Evolutionary conservation across 352 stramenopile species (phyloP), one percentile per base, ranked within the genome.

Genomic region (Lagenidium sp.): DNA sequence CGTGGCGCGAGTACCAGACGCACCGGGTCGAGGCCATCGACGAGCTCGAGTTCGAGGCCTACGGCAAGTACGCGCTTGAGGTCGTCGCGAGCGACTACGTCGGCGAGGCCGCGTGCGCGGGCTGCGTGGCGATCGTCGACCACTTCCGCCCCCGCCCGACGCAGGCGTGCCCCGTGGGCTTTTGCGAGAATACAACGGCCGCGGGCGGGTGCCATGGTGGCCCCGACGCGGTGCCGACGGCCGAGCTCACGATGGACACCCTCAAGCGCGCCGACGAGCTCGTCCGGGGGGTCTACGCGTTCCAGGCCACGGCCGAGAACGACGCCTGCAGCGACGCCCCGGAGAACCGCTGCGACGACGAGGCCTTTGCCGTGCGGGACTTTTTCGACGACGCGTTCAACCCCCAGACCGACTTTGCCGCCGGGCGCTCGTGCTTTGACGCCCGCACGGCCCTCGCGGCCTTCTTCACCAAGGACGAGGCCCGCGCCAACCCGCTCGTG

Each of bases 1-100:
- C 57, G n/a, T 87, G 75, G 71, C 65, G 52, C 13, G 60, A 76
- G 15, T 87, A 81, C 53, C 67, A 85, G 34, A 23, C 44, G 13
- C 34, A 69, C 45, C 53, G 57, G 22, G 20, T 59, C 6, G 41
- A 43, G 2, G 55, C 61, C 29, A 60, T 87, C 15, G 60, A 87
- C 34, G 44, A 44, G 8, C 43, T 87, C 8, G 40, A 39, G 26
- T 72, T 82, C 39, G 44, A 45, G 0, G 47, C 52, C 1, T 82
- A 71, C 23, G 71, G 74, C 29, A 77, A 80, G 44, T 87, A 83
- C 51, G 25, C 55, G 1, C 56, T 87, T 23, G 37, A 54, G n/a
- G 28, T 85, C n/a, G 50, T 55, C 8, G 71, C 71, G 5, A 59
- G 62, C 36, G 71, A 87, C 47, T 83, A 81, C 44, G 62, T 47